Conservation (phyloP, 2,329 filamentous ascomycete species). For the Diatrype stigma region DNA sequence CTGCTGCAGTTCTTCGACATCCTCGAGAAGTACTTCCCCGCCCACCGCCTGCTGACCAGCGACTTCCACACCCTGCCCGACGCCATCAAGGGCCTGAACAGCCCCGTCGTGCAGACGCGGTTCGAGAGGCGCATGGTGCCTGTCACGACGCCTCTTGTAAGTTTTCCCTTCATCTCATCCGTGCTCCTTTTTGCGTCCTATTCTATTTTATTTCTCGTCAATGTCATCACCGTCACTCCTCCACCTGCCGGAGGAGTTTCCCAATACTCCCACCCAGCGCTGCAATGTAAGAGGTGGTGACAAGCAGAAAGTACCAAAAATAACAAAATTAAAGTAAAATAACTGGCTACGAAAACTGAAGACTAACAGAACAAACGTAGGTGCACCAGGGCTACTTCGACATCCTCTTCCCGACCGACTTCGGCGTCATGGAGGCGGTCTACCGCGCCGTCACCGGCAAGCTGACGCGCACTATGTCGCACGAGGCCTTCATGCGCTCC, state of each 20-base stretch:
- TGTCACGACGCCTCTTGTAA: conserved; percentile 83
- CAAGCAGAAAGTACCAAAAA: no score
- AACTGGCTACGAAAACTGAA: not conserved
- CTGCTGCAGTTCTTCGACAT: conserved; percentile 97
- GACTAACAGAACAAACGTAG: conserved; percentile 38
- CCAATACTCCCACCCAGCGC: no score
- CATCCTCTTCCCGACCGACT: conserved; percentile 97
- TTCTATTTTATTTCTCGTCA: not conserved
- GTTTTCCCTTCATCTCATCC: conserved; percentile 26
- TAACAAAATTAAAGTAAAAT: not conserved
- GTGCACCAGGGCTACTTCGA: conserved; percentile 99
- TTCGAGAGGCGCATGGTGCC: conserved; percentile 84
- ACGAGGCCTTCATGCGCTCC: conserved; percentile 84
- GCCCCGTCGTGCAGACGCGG: conserved; percentile 92
- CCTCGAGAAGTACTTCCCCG: conserved; percentile 81
- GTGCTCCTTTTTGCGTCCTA: not conserved
- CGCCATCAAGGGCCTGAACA: conserved; percentile 78
- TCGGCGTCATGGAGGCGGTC: conserved; percentile 82
- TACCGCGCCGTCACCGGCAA: conserved; percentile 93
- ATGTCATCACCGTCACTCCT: no score
- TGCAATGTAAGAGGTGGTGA: no score
- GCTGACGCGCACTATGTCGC: conserved; percentile 76
- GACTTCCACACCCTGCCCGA: conserved; percentile 89
- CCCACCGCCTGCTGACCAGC: conserved; percentile 80
- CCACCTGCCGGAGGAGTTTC: no score